A percentile compares a stretch with the other conserved stretches of the same genome.
phyloP scores from a whole-genome alignment of 805 yeast genomes.

The Spathaspora hagerdaliae region DNA sequence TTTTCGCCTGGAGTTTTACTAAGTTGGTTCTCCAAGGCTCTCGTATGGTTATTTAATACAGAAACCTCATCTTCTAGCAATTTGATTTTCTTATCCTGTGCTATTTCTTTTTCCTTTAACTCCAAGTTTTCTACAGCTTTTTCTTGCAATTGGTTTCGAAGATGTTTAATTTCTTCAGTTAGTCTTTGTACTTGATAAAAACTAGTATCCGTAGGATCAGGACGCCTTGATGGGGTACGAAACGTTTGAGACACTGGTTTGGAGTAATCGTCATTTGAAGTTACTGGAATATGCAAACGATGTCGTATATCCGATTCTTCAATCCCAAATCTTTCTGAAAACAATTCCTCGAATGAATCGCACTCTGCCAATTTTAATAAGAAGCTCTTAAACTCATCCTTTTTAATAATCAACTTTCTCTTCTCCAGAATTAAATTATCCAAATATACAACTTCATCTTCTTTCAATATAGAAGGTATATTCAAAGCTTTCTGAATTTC shows the following conservation, averaged over 20 bases:
- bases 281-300: neutral
- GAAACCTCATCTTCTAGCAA: conserved; percentile 7
- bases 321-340: conserved; percentile 19
- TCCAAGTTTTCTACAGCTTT: conserved; percentile 7
- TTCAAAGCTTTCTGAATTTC: conserved; percentile 18
- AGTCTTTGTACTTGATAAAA: no score
- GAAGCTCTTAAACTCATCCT: conserved; percentile 19
- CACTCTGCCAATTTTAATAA: conserved; percentile 19
- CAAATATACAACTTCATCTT: conserved; percentile 13
- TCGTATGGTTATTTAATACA: conserved; percentile 11
- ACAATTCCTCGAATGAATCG: conserved; percentile 15
- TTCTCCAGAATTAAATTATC: conserved; percentile 13
- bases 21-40: conserved; percentile 10
- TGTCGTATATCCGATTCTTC: conserved; percentile 5
- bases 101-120: conserved; percentile 4
- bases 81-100: conserved; percentile 8
- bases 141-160: no score
- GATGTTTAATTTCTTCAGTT: no score
- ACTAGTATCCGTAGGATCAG: no score
- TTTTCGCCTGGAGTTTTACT: neutral
- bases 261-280: neutral
- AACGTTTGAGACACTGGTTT: neutral
- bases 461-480: conserved; percentile 13
- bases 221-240: no score
- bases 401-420: conserved; percentile 17